Evolutionary conservation across 2,329 filamentous ascomycete species (phyloP).

Genomic region (Fusarium sp.): DNA sequence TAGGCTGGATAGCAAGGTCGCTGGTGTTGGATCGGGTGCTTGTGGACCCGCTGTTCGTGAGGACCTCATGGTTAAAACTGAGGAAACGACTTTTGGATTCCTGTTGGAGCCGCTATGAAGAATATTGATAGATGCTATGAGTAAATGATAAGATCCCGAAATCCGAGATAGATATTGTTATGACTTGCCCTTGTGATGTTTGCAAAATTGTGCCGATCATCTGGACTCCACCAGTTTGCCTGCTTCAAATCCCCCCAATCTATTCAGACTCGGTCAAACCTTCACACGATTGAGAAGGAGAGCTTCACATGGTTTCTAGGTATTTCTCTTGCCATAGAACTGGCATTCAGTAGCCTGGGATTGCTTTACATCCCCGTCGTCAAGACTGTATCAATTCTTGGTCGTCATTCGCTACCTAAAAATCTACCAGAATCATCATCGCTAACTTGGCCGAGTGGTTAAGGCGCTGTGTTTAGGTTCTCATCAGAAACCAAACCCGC

Average conservation of each 20-base stretch:
- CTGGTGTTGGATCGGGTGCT: constrained; percentile 59
- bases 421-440: constrained; percentile 6
- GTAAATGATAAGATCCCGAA: background rate
- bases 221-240: background rate
- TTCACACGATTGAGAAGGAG: rapidly evolving
- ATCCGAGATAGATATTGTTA: background rate
- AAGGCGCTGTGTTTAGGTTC: constrained; percentile 40
- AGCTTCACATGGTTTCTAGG: rapidly evolving
- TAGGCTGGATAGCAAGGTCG: constrained; percentile 56
- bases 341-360: rapidly evolving
- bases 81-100: constrained; percentile 54
- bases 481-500: constrained; percentile 37
- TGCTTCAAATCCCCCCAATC: rapidly evolving
- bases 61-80: constrained; percentile 54
- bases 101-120: constrained; percentile 46
- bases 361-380: rapidly evolving
- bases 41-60: constrained; percentile 59
- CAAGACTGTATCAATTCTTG: background rate
- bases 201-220: background rate
- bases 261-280: too few relatives aligned
- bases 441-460: constrained; percentile 40
- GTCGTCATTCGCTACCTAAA: rapidly evolving
- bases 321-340: rapidly evolving
- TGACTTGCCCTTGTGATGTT: too few relatives aligned
- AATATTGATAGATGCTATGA: background rate